Evolutionary conservation across 225 moss, liverwort and hornwort genomes (phyloP), one percentile per base, ranked within the genome.

Genomic region (Pseudoscleropodium purum): DNA sequence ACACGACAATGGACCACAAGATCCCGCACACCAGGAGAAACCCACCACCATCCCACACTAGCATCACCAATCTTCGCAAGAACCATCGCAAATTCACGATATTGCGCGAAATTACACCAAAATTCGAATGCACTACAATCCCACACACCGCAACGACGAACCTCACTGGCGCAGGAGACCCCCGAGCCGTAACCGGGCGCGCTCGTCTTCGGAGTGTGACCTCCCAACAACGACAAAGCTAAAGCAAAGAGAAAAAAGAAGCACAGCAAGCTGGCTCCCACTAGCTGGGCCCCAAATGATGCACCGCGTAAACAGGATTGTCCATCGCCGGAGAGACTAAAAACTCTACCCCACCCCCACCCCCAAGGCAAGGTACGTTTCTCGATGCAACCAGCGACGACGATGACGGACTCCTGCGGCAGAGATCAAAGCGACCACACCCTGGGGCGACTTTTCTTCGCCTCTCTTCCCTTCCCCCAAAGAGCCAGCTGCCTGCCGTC

Each of bases 251-350:
- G 33, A 33, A 69, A 79, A 78, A 59, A 31, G 37, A 65, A 24
- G 70, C 34, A 15, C 7, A 19, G 69, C 39, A 62, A 64, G 86
- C 85, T 61, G 52, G 56, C 78, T 51, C 63, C 64, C 45, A 74
- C 82, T 63, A 86, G 79, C 74, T 79, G 90, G 67, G 82, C 39
- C 84, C 91, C 82, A 39, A 91, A 92, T 89, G 64, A 89, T 87
- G 52, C 89, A 89, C 91, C 89, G 92, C 89, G 92, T 89, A 66
- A 92, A 82, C 89, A 78, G 87, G 76, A 61, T 11, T 67, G 70
- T 33, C 84, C 87, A 87, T 85, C 63, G 51, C 47, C 86, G 31
- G 5, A 23, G 29, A 5, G 47, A 16, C 81, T 41, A 45, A 63
- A 81, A 60, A 31, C 47, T 64, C 16, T 47, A 64, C 37, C 25